Percentiles rank a stretch among this genome's conserved stretches.
Evolutionary conservation across 2,329 filamentous ascomycete species (phyloP).

Genomic region (Fusarium metavorans): DNA sequence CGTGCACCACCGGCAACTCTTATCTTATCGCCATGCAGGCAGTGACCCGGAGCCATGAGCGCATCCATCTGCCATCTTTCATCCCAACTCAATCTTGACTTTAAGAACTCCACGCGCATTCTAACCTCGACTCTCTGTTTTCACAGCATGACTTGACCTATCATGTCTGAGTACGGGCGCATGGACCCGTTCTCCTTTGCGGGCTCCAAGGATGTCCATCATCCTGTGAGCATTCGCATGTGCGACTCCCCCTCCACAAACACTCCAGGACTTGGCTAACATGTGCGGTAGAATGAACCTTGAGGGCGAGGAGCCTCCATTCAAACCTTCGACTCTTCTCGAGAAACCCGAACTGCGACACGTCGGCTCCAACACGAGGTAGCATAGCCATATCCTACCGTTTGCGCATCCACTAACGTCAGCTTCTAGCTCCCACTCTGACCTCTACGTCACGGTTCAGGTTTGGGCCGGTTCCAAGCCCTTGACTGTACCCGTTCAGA

Average conservation of each 20-base stretch:
- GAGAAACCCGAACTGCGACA: constrained; percentile 85
- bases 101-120: background rate
- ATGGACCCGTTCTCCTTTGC: constrained; percentile 99
- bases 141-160: constrained; percentile 45
- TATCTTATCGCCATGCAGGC: constrained; percentile 26
- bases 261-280: constrained; percentile 27
- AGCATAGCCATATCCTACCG: constrained; percentile 5
- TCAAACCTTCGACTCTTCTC: constrained; percentile 75
- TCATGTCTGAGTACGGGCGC: constrained; percentile 55
- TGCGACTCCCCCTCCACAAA: constrained; percentile 42
- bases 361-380: constrained; percentile 87
- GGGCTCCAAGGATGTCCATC: constrained; percentile 84
- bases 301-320: constrained; percentile 57
- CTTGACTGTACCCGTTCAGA: constrained; percentile 90
- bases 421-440: constrained; percentile 75
- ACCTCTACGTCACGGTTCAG: constrained; percentile 93
- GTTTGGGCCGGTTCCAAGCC: constrained; percentile 97
- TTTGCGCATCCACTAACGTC: constrained; percentile 36
- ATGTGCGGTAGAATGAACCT: constrained; percentile 58
- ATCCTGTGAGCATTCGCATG: constrained; percentile 77
- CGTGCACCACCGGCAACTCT: constrained; percentile 2
- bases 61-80: constrained; percentile 6
- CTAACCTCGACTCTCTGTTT: background rate
- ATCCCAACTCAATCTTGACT: constrained; percentile 8
- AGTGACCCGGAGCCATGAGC: background rate